These are phyloP conservation scores for Trametes hirsuta DNA, from an alignment of 1,284 basidiomycete species.

Conservation along the genomic window DNA sequence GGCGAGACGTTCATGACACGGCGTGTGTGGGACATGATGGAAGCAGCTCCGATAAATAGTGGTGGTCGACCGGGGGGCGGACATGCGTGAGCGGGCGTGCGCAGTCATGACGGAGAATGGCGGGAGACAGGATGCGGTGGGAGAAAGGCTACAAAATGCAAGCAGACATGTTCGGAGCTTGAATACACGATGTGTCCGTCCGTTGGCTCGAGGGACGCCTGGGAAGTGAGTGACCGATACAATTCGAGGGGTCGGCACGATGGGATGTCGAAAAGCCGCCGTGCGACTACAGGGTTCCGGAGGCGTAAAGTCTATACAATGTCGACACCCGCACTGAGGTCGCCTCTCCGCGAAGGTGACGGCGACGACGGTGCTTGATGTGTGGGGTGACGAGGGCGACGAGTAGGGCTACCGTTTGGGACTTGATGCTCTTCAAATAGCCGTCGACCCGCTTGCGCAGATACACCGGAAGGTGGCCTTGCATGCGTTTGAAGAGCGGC, in stretches of 20 bases:
- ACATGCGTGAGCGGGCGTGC: neutral
- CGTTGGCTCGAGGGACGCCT: conserved; percentile 14
- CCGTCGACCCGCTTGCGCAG: conserved; percentile 66
- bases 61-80: neutral
- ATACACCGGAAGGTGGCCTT: conserved; percentile 49
- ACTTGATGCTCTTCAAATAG: conserved; percentile 71
- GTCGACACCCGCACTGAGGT: conserved; percentile 53
- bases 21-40: conserved; percentile 22
- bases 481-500: conserved; percentile 35
- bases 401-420: conserved; percentile 6
- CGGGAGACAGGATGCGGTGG: neutral
- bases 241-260: conserved; percentile 1
- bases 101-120: conserved; percentile 3
- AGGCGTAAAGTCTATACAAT: conserved; percentile 44
- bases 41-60: conserved; percentile 21
- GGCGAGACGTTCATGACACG: conserved; percentile 7
- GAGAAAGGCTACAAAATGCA: conserved; percentile 22
- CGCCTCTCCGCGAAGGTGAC: conserved; percentile 18
- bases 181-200: conserved; percentile 24
- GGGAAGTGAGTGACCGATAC: conserved; percentile 20
- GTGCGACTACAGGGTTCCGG: neutral
- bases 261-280: neutral
- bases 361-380: conserved; percentile 13
- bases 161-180: conserved; percentile 10
- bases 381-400: conserved; percentile 4